Evolutionary conservation across 495 filamentous ascomycete species (phyloP).

Genomic region (Aspergillus sclerotioniger): DNA sequence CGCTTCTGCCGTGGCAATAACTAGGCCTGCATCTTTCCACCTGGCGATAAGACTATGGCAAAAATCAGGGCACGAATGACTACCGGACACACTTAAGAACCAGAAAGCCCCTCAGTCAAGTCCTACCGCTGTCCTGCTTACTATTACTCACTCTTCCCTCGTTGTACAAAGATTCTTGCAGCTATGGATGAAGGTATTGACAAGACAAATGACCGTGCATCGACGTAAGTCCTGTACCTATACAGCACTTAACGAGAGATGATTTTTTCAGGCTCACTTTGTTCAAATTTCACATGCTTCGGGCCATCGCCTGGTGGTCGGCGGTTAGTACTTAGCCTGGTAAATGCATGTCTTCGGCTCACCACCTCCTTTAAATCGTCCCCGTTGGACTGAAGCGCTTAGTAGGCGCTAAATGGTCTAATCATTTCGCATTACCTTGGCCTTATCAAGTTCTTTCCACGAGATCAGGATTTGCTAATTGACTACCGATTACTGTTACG

Average conservation of each 20-base stretch:
- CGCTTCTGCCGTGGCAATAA: conserved; percentile 11
- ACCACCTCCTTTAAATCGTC: neutral
- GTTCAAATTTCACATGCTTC: neutral
- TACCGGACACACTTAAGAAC: neutral
- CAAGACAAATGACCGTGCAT: neutral
- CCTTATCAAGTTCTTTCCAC: neutral
- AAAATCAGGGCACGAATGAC: neutral
- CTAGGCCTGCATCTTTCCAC: neutral
- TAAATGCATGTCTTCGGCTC: neutral
- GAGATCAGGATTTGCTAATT: neutral
- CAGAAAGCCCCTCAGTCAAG: neutral
- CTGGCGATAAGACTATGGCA: neutral
- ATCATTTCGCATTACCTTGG: neutral
- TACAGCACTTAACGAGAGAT: neutral
- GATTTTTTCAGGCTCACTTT: neutral
- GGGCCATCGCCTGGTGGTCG: neutral
- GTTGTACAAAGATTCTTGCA: neutral
- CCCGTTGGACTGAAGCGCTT: neutral
- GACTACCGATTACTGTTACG: neutral
- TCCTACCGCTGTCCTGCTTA: neutral
- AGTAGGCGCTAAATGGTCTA: neutral
- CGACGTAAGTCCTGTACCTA: neutral
- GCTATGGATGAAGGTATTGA: neutral
- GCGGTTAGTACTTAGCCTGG: neutral
- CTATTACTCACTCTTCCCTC: neutral